Evolutionary conservation across 163 green algal species (phyloP).

Genomic region (Smithsoniella earleae): DNA sequence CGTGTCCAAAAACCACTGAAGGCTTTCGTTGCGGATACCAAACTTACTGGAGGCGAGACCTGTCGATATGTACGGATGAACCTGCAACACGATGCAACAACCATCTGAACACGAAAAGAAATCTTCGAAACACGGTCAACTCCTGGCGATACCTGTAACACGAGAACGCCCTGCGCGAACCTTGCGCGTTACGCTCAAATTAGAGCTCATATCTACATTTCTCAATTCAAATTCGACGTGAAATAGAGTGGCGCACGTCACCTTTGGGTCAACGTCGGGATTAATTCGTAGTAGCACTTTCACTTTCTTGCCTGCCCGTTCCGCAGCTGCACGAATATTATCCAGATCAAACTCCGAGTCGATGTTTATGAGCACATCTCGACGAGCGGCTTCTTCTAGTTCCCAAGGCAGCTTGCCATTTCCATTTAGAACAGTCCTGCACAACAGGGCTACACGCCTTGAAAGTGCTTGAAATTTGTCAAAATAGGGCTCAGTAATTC

Average conservation of each 20-base stretch:
- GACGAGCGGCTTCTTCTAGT: slow-evolving; percentile 74
- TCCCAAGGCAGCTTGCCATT: slow-evolving; percentile 93
- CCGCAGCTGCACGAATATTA: slow-evolving; percentile 57
- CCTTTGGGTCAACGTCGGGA: slow-evolving; percentile 90
- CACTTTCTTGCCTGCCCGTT: slow-evolving; percentile 50
- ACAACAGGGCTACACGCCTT: not conserved
- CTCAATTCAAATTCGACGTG: no score
- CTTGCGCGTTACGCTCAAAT: no score
- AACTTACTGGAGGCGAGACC: slow-evolving; percentile 95
- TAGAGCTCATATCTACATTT: no score
- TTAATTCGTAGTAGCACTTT: slow-evolving; percentile 94
- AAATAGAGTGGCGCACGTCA: no score
- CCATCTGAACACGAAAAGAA: no score
- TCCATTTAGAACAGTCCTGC: slow-evolving; percentile 88
- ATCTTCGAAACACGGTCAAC: no score
- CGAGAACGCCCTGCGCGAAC: no score
- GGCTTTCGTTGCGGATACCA: slow-evolving; percentile 91
- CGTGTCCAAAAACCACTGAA: slow-evolving; percentile 91
- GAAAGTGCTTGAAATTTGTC: no score
- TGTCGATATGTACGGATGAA: slow-evolving; percentile 94
- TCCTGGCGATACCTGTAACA: no score
- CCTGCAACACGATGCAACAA: slow-evolving; percentile 44
- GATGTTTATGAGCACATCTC: slow-evolving; percentile 87
- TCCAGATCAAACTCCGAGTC: slow-evolving; percentile 94
- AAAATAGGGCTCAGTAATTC: no score